Evolutionary conservation across 352 stramenopile genomes (phyloP).

Genomic region (Pythium phragmitis): DNA sequence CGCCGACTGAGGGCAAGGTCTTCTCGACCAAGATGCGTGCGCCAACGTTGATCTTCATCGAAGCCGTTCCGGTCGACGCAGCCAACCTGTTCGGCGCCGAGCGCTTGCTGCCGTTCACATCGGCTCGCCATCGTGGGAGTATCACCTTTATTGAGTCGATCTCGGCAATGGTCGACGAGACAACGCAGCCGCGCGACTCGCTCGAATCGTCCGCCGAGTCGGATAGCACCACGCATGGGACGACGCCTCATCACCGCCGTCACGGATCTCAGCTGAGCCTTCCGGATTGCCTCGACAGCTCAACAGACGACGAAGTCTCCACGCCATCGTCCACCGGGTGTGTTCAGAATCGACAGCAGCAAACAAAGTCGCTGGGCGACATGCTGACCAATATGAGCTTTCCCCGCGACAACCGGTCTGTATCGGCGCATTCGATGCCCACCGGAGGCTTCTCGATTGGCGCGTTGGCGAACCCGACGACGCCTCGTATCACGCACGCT

Average conservation of each 20-base stretch:
- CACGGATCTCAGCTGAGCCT: slow-evolving; percentile 30
- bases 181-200: slow-evolving; percentile 28
- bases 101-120: slow-evolving; percentile 53
- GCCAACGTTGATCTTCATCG: slow-evolving; percentile 74
- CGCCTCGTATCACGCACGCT: slow-evolving; percentile 18
- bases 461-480: slow-evolving; percentile 5
- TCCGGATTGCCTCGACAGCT: slow-evolving; percentile 22
- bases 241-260: slow-evolving; percentile 25
- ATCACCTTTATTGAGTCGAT: slow-evolving; percentile 67
- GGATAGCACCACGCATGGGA: slow-evolving; percentile 9
- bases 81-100: slow-evolving; percentile 31
- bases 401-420: slow-evolving; percentile 16
- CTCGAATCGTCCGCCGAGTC: slow-evolving; percentile 30
- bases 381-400: slow-evolving; percentile 32
- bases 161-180: slow-evolving; percentile 34
- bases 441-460: slow-evolving; percentile 18
- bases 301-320: slow-evolving; percentile 16
- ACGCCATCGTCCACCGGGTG: slow-evolving; percentile 10
- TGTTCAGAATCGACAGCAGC: background rate
- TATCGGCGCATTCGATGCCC: slow-evolving; percentile 21
- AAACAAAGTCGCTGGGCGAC: slow-evolving; percentile 1
- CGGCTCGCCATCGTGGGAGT: slow-evolving; percentile 45
- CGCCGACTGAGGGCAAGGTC: slow-evolving; percentile 74
- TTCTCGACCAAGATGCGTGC: slow-evolving; percentile 87
- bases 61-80: slow-evolving; percentile 62